A percentile compares a stretch with the other conserved stretches of the same genome.
These are phyloP conservation scores for Ophiostoma himal-ulmi DNA, from an alignment of 2,329 filamentous ascomycete genomes.

Conservation along the genomic window DNA sequence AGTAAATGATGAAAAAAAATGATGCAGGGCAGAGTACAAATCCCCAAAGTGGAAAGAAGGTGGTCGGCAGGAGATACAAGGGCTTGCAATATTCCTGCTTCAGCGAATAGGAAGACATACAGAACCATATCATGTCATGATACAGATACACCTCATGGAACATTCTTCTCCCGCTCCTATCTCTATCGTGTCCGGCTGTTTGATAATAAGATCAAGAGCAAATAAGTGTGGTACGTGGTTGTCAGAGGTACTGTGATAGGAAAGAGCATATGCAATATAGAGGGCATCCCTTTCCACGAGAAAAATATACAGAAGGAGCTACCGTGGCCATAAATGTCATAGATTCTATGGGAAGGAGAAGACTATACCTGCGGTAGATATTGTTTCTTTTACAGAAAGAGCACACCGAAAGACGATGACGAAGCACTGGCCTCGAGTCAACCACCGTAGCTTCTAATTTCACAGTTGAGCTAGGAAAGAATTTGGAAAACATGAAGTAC, in stretches of 20 bases:
- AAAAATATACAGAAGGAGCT: not conserved
- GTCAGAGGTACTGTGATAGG: not conserved
- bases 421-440: not conserved
- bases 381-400: not conserved
- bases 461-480: not conserved
- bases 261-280: not conserved
- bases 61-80: not conserved
- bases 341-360: not conserved
- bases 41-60: not conserved
- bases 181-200: not conserved
- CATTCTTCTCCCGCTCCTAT: not conserved
- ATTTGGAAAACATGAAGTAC: not conserved
- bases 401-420: not conserved
- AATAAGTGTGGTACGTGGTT: not conserved
- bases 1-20: not conserved
- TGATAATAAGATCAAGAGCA: not conserved
- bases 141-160: not conserved
- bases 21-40: not conserved
- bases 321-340: not conserved
- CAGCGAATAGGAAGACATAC: not conserved
- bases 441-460: not conserved
- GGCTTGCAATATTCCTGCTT: not conserved
- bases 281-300: not conserved
- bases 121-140: not conserved
- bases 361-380: not conserved